A percentile compares a stretch with the other conserved stretches of the same genome.
Evolutionary conservation across 164 flowering plant species (phyloP).

Genomic region (Vitis riparia): DNA sequence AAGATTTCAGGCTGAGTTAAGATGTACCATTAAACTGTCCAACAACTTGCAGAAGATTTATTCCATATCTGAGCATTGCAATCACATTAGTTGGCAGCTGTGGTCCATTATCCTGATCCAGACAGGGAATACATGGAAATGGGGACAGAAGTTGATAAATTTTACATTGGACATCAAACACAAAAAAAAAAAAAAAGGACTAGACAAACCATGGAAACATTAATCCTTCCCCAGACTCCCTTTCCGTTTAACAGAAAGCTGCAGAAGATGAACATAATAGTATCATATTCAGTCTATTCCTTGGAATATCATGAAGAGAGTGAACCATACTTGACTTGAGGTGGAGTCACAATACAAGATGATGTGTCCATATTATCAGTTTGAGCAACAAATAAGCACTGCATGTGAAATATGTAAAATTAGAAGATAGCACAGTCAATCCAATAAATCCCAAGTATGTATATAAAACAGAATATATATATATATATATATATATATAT

Average conservation of each 20-base stretch:
- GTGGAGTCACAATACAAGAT: constrained; percentile 14
- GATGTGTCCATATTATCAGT: constrained; percentile 15
- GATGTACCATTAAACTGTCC: constrained; percentile 19
- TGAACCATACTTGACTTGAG: constrained; percentile 13
- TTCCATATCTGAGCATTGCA: constrained; percentile 15
- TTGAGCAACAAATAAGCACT: constrained; percentile 15
- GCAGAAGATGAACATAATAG: constrained; percentile 1
- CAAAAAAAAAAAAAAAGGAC: background rate
- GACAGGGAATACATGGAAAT: background rate
- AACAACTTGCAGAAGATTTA: constrained; percentile 15
- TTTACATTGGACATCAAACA: background rate
- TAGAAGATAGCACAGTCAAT: too few relatives aligned
- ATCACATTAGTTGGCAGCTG: constrained; percentile 18
- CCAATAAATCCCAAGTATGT: too few relatives aligned
- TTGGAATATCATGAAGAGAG: background rate
- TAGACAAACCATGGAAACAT: constrained; percentile 13
- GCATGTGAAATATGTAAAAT: background rate
- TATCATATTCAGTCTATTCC: background rate
- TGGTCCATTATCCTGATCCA: constrained; percentile 17
- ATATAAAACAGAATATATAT: too few relatives aligned
- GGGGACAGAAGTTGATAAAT: background rate
- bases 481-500: too few relatives aligned
- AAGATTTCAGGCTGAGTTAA: constrained; percentile 6
- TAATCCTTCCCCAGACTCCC: constrained; percentile 10
- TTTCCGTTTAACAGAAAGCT: constrained; percentile 19